Percentiles rank a stretch among this genome's conserved stretches.
These are phyloP conservation scores for Chlamydomonas reinhardtii DNA, from an alignment of 163 green algal species.

Conservation along the genomic window DNA sequence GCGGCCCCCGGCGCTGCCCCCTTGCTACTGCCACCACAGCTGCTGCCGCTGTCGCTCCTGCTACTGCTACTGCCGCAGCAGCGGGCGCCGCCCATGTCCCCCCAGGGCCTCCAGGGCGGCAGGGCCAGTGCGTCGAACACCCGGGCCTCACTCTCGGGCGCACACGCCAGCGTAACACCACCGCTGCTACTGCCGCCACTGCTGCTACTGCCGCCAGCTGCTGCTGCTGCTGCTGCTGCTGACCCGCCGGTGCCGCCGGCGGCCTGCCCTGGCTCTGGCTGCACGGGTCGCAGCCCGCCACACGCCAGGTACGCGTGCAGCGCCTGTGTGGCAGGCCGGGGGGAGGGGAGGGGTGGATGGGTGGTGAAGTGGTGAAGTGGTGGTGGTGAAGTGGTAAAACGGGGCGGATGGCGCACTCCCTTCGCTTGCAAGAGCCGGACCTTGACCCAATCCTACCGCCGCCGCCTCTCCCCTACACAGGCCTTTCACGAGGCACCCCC, in stretches of 20 bases:
- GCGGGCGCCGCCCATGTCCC: neutral
- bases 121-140: conserved; percentile 32
- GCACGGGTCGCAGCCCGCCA: conserved; percentile 5
- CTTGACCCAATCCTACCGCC: no score
- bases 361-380: neutral
- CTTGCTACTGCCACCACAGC: neutral
- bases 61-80: neutral
- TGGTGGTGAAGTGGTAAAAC: neutral
- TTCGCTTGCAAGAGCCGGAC: no score
- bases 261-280: no score
- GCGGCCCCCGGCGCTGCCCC: no score
- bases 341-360: neutral
- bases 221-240: no score
- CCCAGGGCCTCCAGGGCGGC: conserved; percentile 13
- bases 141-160: conserved; percentile 16
- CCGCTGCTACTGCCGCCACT: neutral
- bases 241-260: no score
- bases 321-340: neutral
- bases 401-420: no score
- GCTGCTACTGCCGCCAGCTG: neutral
- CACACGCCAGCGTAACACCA: conserved; percentile 6
- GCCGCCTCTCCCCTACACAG: no score
- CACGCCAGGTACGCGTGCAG: conserved; percentile 41
- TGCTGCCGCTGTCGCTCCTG: neutral
- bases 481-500: no score